These are phyloP conservation scores for Naumovozyma baii DNA, from an alignment of 805 yeast genomes.

Conservation along the genomic window DNA sequence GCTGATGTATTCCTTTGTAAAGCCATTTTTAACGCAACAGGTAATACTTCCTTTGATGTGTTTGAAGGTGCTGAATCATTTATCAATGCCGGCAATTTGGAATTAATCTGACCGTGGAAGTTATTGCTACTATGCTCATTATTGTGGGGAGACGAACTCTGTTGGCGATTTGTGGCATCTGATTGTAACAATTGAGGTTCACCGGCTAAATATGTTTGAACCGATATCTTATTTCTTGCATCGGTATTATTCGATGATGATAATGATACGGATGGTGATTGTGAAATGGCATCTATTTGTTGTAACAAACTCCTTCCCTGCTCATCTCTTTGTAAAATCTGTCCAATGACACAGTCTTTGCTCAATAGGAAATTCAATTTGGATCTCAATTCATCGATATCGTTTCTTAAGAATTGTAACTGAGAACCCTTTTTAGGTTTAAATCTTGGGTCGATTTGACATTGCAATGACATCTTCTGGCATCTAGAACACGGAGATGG, in stretches of 20 bases:
- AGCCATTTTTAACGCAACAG: constrained; percentile 37
- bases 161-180: constrained; percentile 1
- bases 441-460: constrained; percentile 87
- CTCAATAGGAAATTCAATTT: constrained; percentile 58
- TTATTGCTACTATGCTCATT: constrained; percentile 10
- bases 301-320: constrained; percentile 5
- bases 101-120: constrained; percentile 2
- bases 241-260: not conserved
- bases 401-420: constrained; percentile 72
- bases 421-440: constrained; percentile 89
- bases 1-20: constrained; percentile 29
- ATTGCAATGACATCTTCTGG: constrained; percentile 63
- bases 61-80: constrained; percentile 38
- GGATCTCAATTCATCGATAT: constrained; percentile 68
- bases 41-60: constrained; percentile 29
- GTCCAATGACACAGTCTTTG: constrained; percentile 59
- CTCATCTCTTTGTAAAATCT: constrained; percentile 34
- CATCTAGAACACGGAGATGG: constrained; percentile 82
- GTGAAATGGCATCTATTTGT: constrained; percentile 4
- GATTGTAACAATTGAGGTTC: constrained; percentile 34
- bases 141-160: constrained; percentile 2
- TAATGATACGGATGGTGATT: no score
- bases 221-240: constrained; percentile 20
- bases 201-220: constrained; percentile 37
- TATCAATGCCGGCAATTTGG: constrained; percentile 27